Evolutionary conservation across 306 rosid genomes (phyloP).

Genomic region (Castanopsis chinensis): DNA sequence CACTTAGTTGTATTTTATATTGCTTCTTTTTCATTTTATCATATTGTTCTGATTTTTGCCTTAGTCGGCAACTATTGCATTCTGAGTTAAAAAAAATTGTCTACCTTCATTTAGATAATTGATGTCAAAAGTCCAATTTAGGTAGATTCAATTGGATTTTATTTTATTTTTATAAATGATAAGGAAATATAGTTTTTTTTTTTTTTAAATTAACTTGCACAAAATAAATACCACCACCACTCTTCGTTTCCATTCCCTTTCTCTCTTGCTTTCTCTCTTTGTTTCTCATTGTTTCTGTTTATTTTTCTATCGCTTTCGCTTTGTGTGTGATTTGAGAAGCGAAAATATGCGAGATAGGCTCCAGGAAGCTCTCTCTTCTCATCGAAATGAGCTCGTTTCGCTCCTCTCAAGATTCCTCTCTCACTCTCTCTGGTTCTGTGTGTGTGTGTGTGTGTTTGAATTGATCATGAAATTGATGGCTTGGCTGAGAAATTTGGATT

Average conservation of each 20-base stretch:
- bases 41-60: too few relatives aligned
- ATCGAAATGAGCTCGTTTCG: conserved; percentile 34
- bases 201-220: too few relatives aligned
- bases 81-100: too few relatives aligned
- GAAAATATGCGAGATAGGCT: conserved; percentile 30
- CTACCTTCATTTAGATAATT: too few relatives aligned
- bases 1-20: too few relatives aligned
- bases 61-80: too few relatives aligned
- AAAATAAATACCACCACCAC: neutral
- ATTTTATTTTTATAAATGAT: too few relatives aligned
- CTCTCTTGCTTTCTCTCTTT: neutral
- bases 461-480: neutral
- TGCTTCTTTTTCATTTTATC: too few relatives aligned
- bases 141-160: too few relatives aligned
- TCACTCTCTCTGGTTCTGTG: neutral
- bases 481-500: neutral
- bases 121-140: too few relatives aligned
- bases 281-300: neutral
- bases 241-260: neutral
- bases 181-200: too few relatives aligned
- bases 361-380: conserved; percentile 26
- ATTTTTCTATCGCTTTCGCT: neutral
- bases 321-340: neutral
- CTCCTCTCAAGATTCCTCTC: conserved; percentile 40
- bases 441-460: too few relatives aligned